A percentile compares a stretch with the other conserved stretches of the same genome.
Evolutionary conservation across 2,329 filamentous ascomycete genomes (phyloP).

Genomic region (Hirsutella rhossiliensis): DNA sequence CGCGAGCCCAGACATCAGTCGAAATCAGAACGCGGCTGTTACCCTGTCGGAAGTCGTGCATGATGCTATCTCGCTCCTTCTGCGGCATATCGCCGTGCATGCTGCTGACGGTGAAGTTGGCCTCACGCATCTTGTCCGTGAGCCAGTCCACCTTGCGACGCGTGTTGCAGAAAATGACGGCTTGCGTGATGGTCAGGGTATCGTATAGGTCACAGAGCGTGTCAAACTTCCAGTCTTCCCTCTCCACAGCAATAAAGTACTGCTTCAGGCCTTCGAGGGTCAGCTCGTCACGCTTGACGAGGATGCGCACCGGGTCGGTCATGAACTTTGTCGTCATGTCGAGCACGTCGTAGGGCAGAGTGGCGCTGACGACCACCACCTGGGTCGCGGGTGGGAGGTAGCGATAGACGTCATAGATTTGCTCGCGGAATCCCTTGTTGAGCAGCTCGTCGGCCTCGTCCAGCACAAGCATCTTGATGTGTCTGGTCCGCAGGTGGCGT

Average conservation of each 20-base stretch:
- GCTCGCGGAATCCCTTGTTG: constrained; percentile 92
- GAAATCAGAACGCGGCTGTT: constrained; percentile 94
- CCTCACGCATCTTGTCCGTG: constrained; percentile 97
- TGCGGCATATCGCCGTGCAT: constrained; percentile 99
- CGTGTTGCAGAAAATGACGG: constrained; percentile 99
- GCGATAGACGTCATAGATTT: constrained; percentile 98
- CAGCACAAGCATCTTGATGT: constrained; percentile 53
- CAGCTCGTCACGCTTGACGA: constrained; percentile 97
- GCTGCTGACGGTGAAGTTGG: constrained; percentile 94
- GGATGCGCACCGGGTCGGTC: constrained; percentile 91
- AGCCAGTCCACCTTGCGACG: constrained; percentile 98
- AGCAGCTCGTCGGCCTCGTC: constrained; percentile 55
- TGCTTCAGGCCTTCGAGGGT: constrained; percentile 96
- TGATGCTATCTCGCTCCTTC: constrained; percentile 95
- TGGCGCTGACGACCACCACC: constrained; percentile 96
- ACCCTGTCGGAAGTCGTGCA: constrained; percentile 96
- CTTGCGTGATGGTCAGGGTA: constrained; percentile 95
- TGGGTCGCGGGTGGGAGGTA: constrained; percentile 94
- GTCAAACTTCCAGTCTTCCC: constrained; percentile 99
- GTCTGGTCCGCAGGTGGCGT: constrained; percentile 42
- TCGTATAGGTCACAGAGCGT: constrained; percentile 98
- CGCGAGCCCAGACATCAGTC: constrained; percentile 94
- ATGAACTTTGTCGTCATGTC: constrained; percentile 99
- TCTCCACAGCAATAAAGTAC: constrained; percentile 98
- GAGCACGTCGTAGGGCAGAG: constrained; percentile 91